These are phyloP conservation scores for Sedum album DNA, from an alignment of 164 flowering plant genomes.

Conservation along the genomic window DNA sequence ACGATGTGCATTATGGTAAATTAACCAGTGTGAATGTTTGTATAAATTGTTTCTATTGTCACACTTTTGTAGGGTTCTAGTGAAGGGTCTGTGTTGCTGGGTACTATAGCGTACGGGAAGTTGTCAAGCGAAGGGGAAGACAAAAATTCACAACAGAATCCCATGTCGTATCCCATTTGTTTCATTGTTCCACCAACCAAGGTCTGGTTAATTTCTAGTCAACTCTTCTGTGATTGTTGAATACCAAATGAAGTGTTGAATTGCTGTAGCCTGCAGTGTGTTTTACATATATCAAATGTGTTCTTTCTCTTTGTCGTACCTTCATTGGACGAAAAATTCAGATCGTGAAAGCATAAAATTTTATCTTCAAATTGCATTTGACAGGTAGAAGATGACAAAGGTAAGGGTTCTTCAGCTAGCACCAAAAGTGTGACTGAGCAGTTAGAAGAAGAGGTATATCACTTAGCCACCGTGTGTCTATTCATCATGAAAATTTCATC, in stretches of 20 bases:
- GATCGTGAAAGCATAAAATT: background rate
- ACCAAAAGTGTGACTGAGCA: conserved; percentile 59
- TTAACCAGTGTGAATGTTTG: background rate
- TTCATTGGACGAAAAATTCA: background rate
- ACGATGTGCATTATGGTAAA: too few species aligned
- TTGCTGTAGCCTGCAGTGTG: background rate
- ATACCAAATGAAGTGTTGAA: background rate
- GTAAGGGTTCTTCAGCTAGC: conserved; percentile 31
- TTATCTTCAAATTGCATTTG: conserved; percentile 5
- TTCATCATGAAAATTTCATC: background rate
- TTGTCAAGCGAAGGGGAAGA: conserved; percentile 33
- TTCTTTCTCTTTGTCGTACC: background rate
- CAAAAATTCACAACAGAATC: conserved; percentile 35
- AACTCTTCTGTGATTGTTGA: background rate
- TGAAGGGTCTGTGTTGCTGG: conserved; percentile 71
- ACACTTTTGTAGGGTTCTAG: conserved; percentile 45
- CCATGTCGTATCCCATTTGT: conserved; percentile 57
- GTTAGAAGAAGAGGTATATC: conserved; percentile 74
- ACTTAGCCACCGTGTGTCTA: background rate
- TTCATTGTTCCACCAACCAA: conserved; percentile 73
- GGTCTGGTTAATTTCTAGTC: conserved; percentile 29
- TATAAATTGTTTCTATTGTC: background rate
- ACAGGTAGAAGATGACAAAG: conserved; percentile 76
- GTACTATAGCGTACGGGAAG: conserved; percentile 67
- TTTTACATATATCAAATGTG: background rate